Base-by-base conservation (phyloP, 2,329 filamentous ascomycete genomes). In the Aspergillus nomiae region DNA sequence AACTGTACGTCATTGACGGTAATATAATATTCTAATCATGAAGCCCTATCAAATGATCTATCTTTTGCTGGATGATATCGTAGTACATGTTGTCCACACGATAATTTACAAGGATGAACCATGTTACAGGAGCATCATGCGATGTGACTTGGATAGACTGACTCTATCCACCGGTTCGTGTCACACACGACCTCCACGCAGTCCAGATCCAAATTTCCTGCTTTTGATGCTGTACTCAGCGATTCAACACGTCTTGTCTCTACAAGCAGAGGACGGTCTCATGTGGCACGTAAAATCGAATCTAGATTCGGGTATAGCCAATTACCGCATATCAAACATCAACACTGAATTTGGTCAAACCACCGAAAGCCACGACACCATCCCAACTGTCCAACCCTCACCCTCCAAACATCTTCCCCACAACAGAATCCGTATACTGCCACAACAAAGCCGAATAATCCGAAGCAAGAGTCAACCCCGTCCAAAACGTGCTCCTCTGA, bases 401-500 rank as follows among this genome's bases (percentile, higher is more conserved):
- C 9, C 10, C 21, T 6, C 12, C 10, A 2, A 26, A 26, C 59
- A 68, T 68, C 30, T 11, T 36, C 30, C 60, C 56, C 16, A 69
- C 19, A 2, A 69, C 56, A 16, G 41, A 55, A 4, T 55, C 59
- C 3, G 69, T 69, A 61, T 67, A 72, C 9, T 60, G 62, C 70
- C 71, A 73, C 34, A 73, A 41, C 48, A 68, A 30, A 4, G 65
- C 58, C 21, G 67, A 66, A 59, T 69, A 64, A 54, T 71, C 68
- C 28, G 65, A 56, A 21, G 62, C 61, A 21, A 70, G 81, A 5
- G 79, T 76, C 14, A 76, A 75, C 1, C 82, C 81, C 0, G 80
- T 83, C 65, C 77, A 83, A 69, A 72, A 84, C 0, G 81, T 84
- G 19, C 76, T 77, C n/a, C 74, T 70, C n/a, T 75, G 63, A 0